Evolutionary conservation across 805 yeast species (phyloP), one percentile per base, ranked within the genome.

Genomic region (Ogataea nonfermentans): DNA sequence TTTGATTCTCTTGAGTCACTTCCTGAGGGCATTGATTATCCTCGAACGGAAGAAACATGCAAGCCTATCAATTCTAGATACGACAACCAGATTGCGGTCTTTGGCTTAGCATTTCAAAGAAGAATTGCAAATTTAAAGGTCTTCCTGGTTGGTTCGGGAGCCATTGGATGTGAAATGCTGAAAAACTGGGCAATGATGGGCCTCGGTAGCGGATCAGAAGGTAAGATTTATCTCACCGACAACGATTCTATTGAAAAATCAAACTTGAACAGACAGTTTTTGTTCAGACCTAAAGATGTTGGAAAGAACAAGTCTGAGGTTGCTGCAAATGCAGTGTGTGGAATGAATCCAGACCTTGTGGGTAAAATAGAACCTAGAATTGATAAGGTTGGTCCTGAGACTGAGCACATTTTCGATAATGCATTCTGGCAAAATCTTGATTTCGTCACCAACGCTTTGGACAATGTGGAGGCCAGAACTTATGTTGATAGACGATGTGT

Each of bases 181-280:
- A 93, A 93, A 67, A 90, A 88, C 59, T 93, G 98, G 98, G 96
- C 99, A 4, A 75, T 93, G 76, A 74, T 90, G 78, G 99, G 99
- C 31, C 68, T 93, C 37, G 98, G 95, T 24, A 74, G 95, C 16
- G 98, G 98, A 29, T 87, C 90, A 27, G 64, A 84, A 3, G 99
- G 99, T 55, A 75, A 78, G 53, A 85, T 93, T 44, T 66, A 68
- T 37, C 82, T 93, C 32, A 93, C 99, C 17, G 99, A 91, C 65
- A 93, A 82, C 60, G 99, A 93, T 60, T 78, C 93, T 5, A 93
- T 93, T 58, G 99, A 93, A 65, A 88, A 88, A 64, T 88, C 96
- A 9, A 93, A 93, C 63, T 76, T 93, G 66, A 93, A 93, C 66
- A 83, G 99, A 66, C 99, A 93, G 68, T 93, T 93, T 57, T 73